Base-by-base conservation (phyloP, 2,329 filamentous ascomycete species). In the Camillea tinctor region DNA sequence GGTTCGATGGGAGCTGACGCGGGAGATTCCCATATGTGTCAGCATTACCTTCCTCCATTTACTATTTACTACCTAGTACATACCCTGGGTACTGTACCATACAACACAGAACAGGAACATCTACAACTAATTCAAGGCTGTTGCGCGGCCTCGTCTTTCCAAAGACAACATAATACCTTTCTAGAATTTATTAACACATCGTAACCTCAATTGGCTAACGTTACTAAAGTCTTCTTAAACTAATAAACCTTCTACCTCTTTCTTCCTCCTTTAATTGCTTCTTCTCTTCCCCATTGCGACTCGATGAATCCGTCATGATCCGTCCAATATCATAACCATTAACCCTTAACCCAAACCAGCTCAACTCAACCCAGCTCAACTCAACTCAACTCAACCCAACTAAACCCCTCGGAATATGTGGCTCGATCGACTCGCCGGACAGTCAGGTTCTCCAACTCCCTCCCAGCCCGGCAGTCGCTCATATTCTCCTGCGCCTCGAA, bases 371-470 rank as follows among this genome's bases (percentile, higher is more conserved):
- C n/a, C n/a, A n/a, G n/a, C n/a, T n/a, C n/a, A n/a, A n/a, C n/a
- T n/a, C n/a, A n/a, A n/a, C n/a, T n/a, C n/a, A n/a, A n/a, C n/a
- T n/a, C n/a, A n/a, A n/a, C n/a, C n/a, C n/a, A n/a, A n/a, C n/a
- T n/a, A n/a, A n/a, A n/a, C n/a, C n/a, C 64, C 65, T 59, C 59
- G 59, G 61, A 77, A 69, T 69, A 96, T 96, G 92, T 97, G 93
- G 93, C 87, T 96, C 72, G 93, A 97, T 79, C 89, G 93, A 74
- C 87, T 96, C 66, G 88, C 90, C 65, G 87, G 84, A 69, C 88
- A 90, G 75, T 84, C 88, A 59, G 87, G 84, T 64, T 86, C 86
- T 60, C 84, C 87, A n/a, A 66, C 71, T 24, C 59, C 77, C 61
- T 72, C 71, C 58, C 81, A 86, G 71, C 79, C 87, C 61, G 81